Base-by-base conservation (phyloP, 2,329 filamentous ascomycete genomes). In the Trichoderma atroviride region DNA sequence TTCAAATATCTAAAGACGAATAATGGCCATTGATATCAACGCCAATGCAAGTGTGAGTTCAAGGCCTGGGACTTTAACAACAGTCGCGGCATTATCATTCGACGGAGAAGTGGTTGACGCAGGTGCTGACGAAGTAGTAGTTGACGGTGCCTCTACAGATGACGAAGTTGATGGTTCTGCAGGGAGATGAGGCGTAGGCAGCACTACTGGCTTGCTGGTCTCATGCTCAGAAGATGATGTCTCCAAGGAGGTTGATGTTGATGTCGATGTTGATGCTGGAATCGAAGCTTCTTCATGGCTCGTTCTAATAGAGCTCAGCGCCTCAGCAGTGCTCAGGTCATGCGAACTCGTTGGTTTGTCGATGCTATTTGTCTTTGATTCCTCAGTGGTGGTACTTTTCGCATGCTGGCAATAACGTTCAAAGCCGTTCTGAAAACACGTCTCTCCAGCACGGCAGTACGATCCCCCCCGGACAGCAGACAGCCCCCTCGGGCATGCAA, bases 381-480 rank as follows among this genome's bases (percentile, higher is more conserved):
- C 16, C n/a, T 35, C 7, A 13, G 50, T 31, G 14, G 52, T 56
- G 10, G 27, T 33, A 24, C 61, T 63, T n/a, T 47, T 47, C 19
- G n/a, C 52, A 22, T 37, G 50, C 33, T 64, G 50, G 4, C 61
- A 64, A 43, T 56, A 64, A 13, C 31, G 24, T 2, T 64, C 14
- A 13, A 64, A 64, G 11, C 61, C 61, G 11, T 64, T 64, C 35
- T 56, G 52, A 14, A 56, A 35, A 16, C 61, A 64, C 50, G 43
- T 52, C 61, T 64, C 61, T 3, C 61, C 61, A 33, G 50, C 50
- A 10, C 40, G 61, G 13, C 61, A 64, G n/a, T 64, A 64, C 10
- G 50, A 19, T n/a, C 11, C 61, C 61, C 1, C 11, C 14, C 5
- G 61, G 9, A 37, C 61, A 64, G 50, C 61, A 64, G 6, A 64